Conservation (phyloP, 2,329 filamentous ascomycete species). For the Cytospora leucostoma region DNA sequence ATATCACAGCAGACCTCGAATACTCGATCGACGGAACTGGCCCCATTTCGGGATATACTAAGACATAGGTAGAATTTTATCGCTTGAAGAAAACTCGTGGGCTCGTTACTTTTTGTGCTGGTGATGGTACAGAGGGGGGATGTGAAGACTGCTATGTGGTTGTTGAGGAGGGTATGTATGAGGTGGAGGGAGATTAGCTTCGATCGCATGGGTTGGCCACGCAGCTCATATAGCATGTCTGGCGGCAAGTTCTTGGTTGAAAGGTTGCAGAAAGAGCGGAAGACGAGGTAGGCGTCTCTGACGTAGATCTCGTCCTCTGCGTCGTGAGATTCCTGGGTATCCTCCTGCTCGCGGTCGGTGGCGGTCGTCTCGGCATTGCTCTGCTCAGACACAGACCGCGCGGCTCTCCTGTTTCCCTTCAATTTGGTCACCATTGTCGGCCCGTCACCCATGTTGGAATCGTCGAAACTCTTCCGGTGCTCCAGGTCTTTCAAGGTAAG, state of each 20-base stretch:
- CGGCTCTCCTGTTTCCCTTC: slow-evolving; percentile 45
- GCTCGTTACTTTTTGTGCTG: slow-evolving; percentile 84
- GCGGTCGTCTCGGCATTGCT: slow-evolving; percentile 39
- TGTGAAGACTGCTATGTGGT: slow-evolving; percentile 87
- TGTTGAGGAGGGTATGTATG: slow-evolving; percentile 92
- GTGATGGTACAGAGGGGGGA: slow-evolving; percentile 91
- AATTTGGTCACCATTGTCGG: slow-evolving; percentile 68
- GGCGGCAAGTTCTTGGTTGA: slow-evolving; percentile 88
- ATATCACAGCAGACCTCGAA: slow-evolving; percentile 97
- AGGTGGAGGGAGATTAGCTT: slow-evolving; percentile 95
- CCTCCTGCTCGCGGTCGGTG: slow-evolving; percentile 55
- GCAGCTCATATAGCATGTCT: slow-evolving; percentile 89
- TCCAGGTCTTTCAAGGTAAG: slow-evolving; percentile 68
- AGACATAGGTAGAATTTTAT: slow-evolving; percentile 97
- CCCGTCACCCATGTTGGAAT: slow-evolving; percentile 66
- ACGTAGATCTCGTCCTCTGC: slow-evolving; percentile 94
- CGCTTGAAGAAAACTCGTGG: slow-evolving; percentile 88
- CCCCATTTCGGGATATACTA: slow-evolving; percentile 90
- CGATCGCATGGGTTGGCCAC: slow-evolving; percentile 94
- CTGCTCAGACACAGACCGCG: slow-evolving; percentile 54
- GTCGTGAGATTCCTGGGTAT: slow-evolving; percentile 62
- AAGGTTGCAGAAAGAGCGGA: slow-evolving; percentile 95
- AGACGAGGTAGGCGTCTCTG: slow-evolving; percentile 94
- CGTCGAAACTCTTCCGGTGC: slow-evolving; percentile 68
- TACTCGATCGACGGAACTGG: slow-evolving; percentile 86